phyloP scores from a whole-genome alignment of 495 filamentous ascomycete species.

The Bryoglossum gracile region DNA sequence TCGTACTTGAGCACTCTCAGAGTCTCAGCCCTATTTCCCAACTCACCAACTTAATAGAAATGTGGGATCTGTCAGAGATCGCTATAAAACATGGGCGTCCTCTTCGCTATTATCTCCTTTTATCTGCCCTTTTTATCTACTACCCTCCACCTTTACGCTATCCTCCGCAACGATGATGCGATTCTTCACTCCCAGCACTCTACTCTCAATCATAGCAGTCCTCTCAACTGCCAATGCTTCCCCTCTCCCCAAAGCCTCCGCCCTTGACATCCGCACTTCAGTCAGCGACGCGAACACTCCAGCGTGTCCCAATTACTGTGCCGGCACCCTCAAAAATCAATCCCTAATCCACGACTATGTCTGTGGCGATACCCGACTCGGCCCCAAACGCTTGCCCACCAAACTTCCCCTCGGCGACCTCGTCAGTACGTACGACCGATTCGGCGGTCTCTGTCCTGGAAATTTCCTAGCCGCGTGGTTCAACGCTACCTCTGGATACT shows the following conservation, averaged over 20 bases:
- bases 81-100: too few species aligned
- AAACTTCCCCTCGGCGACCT: conserved; percentile 33
- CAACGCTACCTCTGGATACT: conserved; percentile 30
- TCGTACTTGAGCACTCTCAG: too few species aligned
- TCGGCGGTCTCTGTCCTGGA: conserved; percentile 41
- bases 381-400: conserved; percentile 36
- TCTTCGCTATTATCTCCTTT: too few species aligned
- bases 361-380: conserved; percentile 47
- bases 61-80: too few species aligned
- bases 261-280: background rate
- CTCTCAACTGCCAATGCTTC: background rate
- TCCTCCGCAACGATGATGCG: background rate
- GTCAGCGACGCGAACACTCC: background rate
- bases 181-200: background rate
- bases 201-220: background rate
- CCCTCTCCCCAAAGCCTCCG: background rate
- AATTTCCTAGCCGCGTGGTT: conserved; percentile 42
- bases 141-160: too few species aligned
- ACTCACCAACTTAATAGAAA: too few species aligned
- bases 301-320: conserved; percentile 1
- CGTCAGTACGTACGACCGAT: conserved; percentile 37
- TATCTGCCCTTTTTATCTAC: background rate
- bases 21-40: too few species aligned
- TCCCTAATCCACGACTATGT: conserved; percentile 28
- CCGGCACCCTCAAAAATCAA: background rate